Conservation (phyloP, 139 green algal genomes). For the Chlamydomonas sp. region DNA sequence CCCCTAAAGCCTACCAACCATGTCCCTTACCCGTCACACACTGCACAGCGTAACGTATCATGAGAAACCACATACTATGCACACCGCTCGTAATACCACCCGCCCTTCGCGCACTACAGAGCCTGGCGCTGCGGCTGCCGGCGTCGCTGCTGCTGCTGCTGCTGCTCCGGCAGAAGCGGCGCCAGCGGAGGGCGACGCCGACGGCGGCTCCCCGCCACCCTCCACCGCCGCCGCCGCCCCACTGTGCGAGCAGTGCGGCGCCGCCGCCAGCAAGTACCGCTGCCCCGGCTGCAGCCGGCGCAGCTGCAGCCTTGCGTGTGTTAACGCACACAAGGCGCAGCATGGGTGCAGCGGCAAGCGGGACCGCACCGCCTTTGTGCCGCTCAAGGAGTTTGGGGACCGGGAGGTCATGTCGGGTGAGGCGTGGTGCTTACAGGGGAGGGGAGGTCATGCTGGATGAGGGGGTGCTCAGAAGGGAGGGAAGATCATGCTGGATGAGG, state of each 20-base stretch:
- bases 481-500: neutral
- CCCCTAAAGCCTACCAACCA: too few species aligned
- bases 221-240: neutral
- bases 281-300: conserved; percentile 69
- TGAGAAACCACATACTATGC: too few species aligned
- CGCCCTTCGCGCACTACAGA: too few species aligned
- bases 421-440: neutral
- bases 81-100: too few species aligned
- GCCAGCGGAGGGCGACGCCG: neutral
- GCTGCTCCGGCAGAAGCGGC: neutral
- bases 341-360: conserved; percentile 75
- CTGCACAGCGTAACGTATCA: too few species aligned
- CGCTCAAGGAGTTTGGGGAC: conserved; percentile 71
- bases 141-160: neutral
- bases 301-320: conserved; percentile 77
- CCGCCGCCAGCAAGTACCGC: conserved; percentile 62
- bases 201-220: neutral
- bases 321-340: conserved; percentile 67
- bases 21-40: too few species aligned
- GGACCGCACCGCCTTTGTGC: conserved; percentile 70
- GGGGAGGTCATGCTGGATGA: neutral
- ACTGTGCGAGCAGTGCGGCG: conserved; percentile 56
- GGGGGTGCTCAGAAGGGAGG: neutral
- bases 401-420: conserved; percentile 63
- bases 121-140: too few species aligned